A percentile compares a stretch with the other conserved stretches of the same genome.
These are phyloP conservation scores for Aspergillus puulaauensis DNA, from an alignment of 2,329 filamentous ascomycete species.

Conservation along the genomic window DNA sequence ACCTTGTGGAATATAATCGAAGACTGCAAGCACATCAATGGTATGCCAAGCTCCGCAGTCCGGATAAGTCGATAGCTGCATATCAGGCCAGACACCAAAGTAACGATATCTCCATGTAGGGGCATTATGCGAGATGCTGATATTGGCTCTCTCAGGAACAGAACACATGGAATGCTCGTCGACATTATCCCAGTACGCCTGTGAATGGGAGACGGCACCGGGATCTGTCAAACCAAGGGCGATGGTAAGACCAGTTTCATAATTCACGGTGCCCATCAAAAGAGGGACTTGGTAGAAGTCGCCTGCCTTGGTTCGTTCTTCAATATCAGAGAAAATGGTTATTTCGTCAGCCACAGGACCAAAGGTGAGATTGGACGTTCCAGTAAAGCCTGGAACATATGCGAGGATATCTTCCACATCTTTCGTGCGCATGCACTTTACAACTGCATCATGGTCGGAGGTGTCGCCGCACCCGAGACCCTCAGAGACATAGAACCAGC, in stretches of 20 bases:
- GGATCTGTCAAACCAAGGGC: too few species aligned
- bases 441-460: neutral
- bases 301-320: too few species aligned
- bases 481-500: neutral
- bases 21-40: neutral
- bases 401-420: neutral
- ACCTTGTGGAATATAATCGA: neutral
- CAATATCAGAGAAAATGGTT: too few species aligned
- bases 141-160: neutral
- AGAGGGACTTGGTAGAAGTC: too few species aligned
- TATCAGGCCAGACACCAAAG: neutral
- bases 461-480: neutral
- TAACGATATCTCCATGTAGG: slow-evolving; percentile 4
- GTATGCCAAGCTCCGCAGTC: neutral
- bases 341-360: too few species aligned
- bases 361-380: too few species aligned
- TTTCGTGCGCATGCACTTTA: neutral
- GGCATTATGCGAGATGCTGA: neutral
- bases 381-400: too few species aligned
- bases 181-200: too few species aligned
- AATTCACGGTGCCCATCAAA: too few species aligned
- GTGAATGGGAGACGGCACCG: too few species aligned
- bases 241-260: too few species aligned
- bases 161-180: neutral
- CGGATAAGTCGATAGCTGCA: neutral